Conservation (phyloP, 2,329 filamentous ascomycete species). For the Chlorencoelia australis region DNA sequence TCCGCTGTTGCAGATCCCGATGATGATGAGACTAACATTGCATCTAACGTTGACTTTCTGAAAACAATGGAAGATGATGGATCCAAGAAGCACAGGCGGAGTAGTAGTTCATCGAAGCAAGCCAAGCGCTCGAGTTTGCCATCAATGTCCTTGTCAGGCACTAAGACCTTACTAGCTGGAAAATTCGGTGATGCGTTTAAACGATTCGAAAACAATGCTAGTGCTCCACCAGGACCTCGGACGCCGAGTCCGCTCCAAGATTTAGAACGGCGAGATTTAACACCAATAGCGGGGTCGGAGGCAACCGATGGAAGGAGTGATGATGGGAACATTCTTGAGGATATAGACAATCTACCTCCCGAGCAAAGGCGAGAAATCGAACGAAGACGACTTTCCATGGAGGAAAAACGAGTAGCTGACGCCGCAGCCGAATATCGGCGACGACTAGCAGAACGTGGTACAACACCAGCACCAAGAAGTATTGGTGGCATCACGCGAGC, state of each 20-base stretch:
- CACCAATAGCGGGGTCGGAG: constrained; percentile 68
- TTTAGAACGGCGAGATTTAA: constrained; percentile 35
- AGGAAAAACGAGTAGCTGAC: constrained; percentile 81
- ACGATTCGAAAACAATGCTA: constrained; percentile 57
- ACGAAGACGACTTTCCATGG: constrained; percentile 67
- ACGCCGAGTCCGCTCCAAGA: constrained; percentile 33
- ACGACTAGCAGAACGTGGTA: constrained; percentile 55
- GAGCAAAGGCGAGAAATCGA: constrained; percentile 89
- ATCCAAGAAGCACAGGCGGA: constrained; percentile 40
- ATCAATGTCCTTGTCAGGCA: constrained; percentile 56
- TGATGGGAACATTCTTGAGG: constrained; percentile 52
- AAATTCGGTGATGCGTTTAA: constrained; percentile 93
- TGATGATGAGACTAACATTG: constrained; percentile 50
- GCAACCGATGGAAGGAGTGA: constrained; percentile 59
- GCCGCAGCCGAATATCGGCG: constrained; percentile 83
- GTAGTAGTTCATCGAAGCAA: constrained; percentile 41
- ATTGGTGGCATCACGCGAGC: constrained; percentile 55
- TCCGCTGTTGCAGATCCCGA: constrained; percentile 29
- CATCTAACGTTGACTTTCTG: constrained; percentile 75
- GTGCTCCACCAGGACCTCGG: constrained; percentile 33
- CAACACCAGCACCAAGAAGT: constrained; percentile 39
- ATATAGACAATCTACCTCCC: constrained; percentile 65
- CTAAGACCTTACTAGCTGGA: constrained; percentile 74
- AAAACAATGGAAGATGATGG: constrained; percentile 62
- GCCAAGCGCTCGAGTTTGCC: constrained; percentile 67